Percentiles rank a stretch among this genome's conserved stretches.
Conservation (phyloP, 352 stramenopile species). For the Phytophthora macrochlamydospora region DNA sequence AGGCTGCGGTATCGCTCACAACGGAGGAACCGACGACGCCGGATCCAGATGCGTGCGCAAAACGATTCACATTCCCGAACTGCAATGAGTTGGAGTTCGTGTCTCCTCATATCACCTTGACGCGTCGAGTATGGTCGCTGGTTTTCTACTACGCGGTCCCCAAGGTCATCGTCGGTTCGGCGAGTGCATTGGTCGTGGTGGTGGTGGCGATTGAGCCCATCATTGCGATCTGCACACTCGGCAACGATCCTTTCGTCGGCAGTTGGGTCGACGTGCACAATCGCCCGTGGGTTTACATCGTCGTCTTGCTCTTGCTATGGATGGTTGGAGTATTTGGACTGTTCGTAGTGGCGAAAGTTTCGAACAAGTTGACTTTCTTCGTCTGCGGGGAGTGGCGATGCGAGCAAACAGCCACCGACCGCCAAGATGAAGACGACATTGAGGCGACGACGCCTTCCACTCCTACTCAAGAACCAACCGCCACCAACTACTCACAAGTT, state of each 20-base stretch:
- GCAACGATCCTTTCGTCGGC: slow-evolving; percentile 1
- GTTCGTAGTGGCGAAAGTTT: slow-evolving; percentile 11
- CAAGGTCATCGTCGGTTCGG: slow-evolving; percentile 4
- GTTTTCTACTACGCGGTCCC: not conserved
- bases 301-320: not conserved
- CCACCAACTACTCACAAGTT: not conserved
- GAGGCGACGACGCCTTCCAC: not conserved
- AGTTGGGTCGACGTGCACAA: slow-evolving; percentile 13
- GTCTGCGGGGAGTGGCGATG: not conserved
- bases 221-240: slow-evolving; percentile 1
- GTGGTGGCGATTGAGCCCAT: not conserved
- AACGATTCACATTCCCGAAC: not conserved
- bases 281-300: slow-evolving; percentile 19
- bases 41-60: not conserved
- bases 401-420: not conserved
- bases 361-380: slow-evolving; percentile 4
- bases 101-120: not conserved
- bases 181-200: slow-evolving; percentile 3
- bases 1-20: not conserved
- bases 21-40: not conserved
- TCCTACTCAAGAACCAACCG: not conserved
- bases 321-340: slow-evolving; percentile 10
- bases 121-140: not conserved
- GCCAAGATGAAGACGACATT: not conserved
- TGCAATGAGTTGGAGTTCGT: not conserved